Percentiles rank a stretch among this genome's conserved stretches.
Evolutionary conservation across 2,329 filamentous ascomycete genomes (phyloP).

Genomic region (Alternaria alternata): DNA sequence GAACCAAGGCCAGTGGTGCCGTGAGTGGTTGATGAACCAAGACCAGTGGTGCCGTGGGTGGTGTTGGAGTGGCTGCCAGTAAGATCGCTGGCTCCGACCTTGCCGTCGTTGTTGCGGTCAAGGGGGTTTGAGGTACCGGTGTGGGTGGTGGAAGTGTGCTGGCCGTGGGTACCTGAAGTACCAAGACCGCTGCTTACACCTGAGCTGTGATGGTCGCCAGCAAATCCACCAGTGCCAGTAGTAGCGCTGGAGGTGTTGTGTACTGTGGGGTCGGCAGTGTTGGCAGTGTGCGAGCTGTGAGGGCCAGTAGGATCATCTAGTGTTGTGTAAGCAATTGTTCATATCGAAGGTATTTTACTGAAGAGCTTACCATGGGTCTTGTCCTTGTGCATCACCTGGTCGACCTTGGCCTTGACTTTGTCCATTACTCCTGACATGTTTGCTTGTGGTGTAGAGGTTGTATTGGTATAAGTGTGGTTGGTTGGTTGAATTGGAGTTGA

Average conservation of each 20-base stretch:
- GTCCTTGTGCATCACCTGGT: constrained; percentile 49
- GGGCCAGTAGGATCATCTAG: constrained; percentile 43
- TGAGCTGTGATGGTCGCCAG: constrained; percentile 4
- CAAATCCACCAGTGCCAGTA: constrained; percentile 13
- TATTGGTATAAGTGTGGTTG: constrained; percentile 5
- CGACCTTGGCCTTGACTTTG: constrained; percentile 51
- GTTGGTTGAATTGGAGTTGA: constrained; percentile 1
- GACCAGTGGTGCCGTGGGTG: constrained; percentile 4
- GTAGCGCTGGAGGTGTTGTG: constrained; percentile 21
- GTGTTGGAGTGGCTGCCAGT: background rate
- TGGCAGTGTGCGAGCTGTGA: constrained; percentile 37
- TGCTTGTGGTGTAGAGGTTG: constrained; percentile 19
- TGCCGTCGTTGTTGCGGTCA: no score
- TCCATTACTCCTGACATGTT: constrained; percentile 44
- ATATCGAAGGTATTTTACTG: background rate
- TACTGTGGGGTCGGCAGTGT: constrained; percentile 25
- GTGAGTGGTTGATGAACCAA: background rate
- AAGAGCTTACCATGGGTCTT: constrained; percentile 32
- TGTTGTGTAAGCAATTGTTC: constrained; percentile 8
- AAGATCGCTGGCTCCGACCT: no score
- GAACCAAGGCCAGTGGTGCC: background rate
- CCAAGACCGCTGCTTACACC: constrained; percentile 11
- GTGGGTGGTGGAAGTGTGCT: background rate
- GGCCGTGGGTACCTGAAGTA: constrained; percentile 4
- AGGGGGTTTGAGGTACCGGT: no score